Conservation (phyloP, 2,329 filamentous ascomycete genomes). For the Rhexocercosporidium sp. region DNA sequence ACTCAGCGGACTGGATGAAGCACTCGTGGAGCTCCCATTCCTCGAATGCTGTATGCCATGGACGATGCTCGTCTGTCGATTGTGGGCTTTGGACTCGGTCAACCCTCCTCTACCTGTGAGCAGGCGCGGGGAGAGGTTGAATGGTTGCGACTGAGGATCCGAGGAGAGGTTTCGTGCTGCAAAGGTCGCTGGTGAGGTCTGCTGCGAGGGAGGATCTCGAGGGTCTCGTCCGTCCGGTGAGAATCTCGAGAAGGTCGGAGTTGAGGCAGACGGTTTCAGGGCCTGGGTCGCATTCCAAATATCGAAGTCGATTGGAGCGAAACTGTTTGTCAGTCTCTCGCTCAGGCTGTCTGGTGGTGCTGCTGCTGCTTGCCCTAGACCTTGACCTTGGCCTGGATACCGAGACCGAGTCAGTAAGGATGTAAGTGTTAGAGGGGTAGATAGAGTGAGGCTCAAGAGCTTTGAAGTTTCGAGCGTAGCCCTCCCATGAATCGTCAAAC, state of each 20-base stretch:
- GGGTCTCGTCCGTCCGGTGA: slow-evolving; percentile 33
- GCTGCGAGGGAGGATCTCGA: slow-evolving; percentile 23
- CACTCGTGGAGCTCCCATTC: slow-evolving; percentile 85
- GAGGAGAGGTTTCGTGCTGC: slow-evolving; percentile 25
- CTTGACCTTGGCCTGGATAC: slow-evolving; percentile 30
- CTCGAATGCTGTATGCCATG: slow-evolving; percentile 92
- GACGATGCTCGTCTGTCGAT: slow-evolving; percentile 95
- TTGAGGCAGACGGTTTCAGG: slow-evolving; percentile 37
- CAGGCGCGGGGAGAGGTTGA: slow-evolving; percentile 38
- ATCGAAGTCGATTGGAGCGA: slow-evolving; percentile 38
- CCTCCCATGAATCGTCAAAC: slow-evolving; percentile 9
- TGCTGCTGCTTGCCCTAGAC: slow-evolving; percentile 1
- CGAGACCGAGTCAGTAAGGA: slow-evolving; percentile 35
- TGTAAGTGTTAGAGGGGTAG: slow-evolving; percentile 14
- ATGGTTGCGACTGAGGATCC: slow-evolving; percentile 33
- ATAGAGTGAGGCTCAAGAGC: slow-evolving; percentile 1
- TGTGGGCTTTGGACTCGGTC: slow-evolving; percentile 68
- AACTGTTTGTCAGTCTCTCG: slow-evolving; percentile 35
- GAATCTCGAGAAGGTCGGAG: slow-evolving; percentile 32
- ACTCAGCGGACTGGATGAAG: slow-evolving; percentile 83
- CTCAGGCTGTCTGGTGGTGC: slow-evolving; percentile 32
- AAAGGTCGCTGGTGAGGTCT: slow-evolving; percentile 28
- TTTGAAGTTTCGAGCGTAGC: slow-evolving; percentile 13
- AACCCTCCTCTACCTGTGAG: slow-evolving; percentile 44
- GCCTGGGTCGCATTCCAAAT: slow-evolving; percentile 36